A percentile compares a stretch with the other conserved stretches of the same genome.
phyloP scores from a whole-genome alignment of 768 basidiomycete species.

The Strobilomyces echinocephalus region DNA sequence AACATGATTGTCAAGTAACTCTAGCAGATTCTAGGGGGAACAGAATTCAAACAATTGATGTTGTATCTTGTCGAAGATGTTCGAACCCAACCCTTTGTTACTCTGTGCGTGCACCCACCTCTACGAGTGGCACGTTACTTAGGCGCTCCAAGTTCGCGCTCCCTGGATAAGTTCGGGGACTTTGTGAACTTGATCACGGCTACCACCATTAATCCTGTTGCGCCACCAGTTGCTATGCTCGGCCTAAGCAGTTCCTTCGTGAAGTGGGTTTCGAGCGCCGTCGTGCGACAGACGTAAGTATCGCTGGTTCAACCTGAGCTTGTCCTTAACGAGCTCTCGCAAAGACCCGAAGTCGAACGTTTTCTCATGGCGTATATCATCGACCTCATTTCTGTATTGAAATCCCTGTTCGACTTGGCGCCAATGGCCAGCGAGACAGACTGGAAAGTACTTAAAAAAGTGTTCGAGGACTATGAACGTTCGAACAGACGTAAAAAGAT shows the following conservation, averaged over 20 bases:
- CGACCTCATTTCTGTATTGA: no score
- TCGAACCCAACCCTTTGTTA: neutral
- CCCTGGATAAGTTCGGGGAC: neutral
- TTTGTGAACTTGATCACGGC: conserved; percentile 2
- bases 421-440: neutral
- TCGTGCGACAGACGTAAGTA: neutral
- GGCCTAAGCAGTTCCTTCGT: conserved; percentile 1
- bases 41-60: conserved; percentile 1
- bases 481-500: neutral
- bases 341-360: neutral
- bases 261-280: conserved; percentile 1
- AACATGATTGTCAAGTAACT: neutral
- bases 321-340: neutral
- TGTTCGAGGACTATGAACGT: neutral
- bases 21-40: conserved; percentile 1
- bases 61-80: neutral
- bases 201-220: neutral
- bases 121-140: neutral
- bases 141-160: neutral
- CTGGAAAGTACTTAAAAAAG: conserved; percentile 3
- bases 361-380: no score
- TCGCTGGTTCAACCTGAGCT: neutral
- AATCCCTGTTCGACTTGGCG: conserved; percentile 1
- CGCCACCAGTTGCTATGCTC: conserved; percentile 2
- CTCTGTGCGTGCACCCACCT: neutral